Conservation (phyloP, 2,329 filamentous ascomycete species). For the Fusarium compactum region DNA sequence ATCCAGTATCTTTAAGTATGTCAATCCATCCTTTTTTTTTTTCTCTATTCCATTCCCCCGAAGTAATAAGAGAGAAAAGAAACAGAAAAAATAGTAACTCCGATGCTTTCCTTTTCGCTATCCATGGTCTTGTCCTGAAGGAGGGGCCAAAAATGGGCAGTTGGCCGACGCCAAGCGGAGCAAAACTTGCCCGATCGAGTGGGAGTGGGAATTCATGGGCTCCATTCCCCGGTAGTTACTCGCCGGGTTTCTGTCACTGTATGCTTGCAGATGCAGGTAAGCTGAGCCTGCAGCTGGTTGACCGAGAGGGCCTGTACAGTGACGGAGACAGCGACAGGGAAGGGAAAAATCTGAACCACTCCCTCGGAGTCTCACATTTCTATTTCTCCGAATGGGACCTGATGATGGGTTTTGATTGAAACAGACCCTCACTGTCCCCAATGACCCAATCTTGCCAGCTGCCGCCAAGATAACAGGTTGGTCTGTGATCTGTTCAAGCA, state of each 20-base stretch:
- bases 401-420: not conserved
- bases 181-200: conserved; percentile 9
- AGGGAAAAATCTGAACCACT: conserved; percentile 1
- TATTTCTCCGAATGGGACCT: not conserved
- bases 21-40: not conserved
- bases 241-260: not conserved
- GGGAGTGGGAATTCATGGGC: not conserved
- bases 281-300: not conserved
- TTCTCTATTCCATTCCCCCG: not conserved
- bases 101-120: conserved; percentile 17
- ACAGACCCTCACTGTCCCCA: not conserved
- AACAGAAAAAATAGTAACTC: not conserved
- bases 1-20: not conserved
- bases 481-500: not conserved
- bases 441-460: not conserved
- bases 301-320: not conserved
- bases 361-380: not conserved
- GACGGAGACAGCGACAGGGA: not conserved
- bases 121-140: not conserved
- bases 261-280: not conserved
- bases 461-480: not conserved
- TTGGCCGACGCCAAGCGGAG: conserved; percentile 34
- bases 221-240: not conserved
- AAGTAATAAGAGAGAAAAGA: not conserved
- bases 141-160: conserved; percentile 3